Evolutionary conservation across 306 rosid genomes (phyloP).

Genomic region (Lathyrus aphaca): DNA sequence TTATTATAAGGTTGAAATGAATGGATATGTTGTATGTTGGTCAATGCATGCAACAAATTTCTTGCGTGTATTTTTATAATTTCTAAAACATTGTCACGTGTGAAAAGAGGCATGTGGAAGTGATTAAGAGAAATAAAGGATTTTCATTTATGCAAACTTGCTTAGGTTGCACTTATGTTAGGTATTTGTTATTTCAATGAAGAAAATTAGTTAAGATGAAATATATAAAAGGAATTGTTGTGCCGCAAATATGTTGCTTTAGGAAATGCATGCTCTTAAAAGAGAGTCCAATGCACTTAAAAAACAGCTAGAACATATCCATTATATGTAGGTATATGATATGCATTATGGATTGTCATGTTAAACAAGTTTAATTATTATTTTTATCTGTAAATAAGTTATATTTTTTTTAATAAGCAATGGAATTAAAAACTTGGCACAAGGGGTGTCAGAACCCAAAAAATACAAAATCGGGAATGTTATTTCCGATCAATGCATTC

Average conservation of each 20-base stretch:
- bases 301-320: constrained; percentile 8
- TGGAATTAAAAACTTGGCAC: no score
- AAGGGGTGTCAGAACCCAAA: no score
- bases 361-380: no score
- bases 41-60: constrained; percentile 36
- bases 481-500: no score
- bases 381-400: no score
- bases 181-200: constrained; percentile 31
- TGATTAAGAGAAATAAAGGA: background rate
- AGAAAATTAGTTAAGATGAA: constrained; percentile 15
- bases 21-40: constrained; percentile 30
- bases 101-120: background rate
- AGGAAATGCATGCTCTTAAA: background rate
- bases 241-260: constrained; percentile 17
- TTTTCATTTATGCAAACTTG: constrained; percentile 17
- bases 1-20: background rate
- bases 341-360: no score
- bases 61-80: constrained; percentile 39
- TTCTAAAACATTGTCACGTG: constrained; percentile 40
- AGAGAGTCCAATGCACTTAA: background rate
- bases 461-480: no score
- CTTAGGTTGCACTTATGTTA: constrained; percentile 14
- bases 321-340: background rate
- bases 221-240: constrained; percentile 1
- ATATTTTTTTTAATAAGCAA: no score